Evolutionary conservation across 345 rosid genomes (phyloP), one percentile per base, ranked within the genome.

Genomic region (Syzygium grande): DNA sequence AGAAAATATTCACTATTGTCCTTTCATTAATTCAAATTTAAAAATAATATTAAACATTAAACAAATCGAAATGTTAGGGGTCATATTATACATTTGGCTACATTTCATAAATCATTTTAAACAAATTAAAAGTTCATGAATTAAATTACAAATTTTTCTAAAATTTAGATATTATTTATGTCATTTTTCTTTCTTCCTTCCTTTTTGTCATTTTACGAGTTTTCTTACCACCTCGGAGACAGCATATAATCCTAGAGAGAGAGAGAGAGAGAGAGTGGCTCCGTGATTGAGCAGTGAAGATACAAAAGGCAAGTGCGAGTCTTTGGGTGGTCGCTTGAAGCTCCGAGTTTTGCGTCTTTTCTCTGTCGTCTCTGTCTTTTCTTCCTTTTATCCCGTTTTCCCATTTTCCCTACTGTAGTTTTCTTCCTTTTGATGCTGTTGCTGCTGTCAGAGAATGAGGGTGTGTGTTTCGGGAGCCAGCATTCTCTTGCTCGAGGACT

Each of bases 141-240:
- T 43, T 1, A 43, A 0, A 43, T 5, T 43, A 4, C 43, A 41
- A 3, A 3, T 3, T 1, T 38, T 1, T 3, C 4, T 6, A 41
- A 41, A 4, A 41, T 4, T 41, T 1, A 41, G 5, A 1, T 1
- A 41, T 1, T 41, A 41, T 41, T 1, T 41, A 43, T 43, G 46
- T 43, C 46, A 43, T 23, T 85, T 58, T 58, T 5, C n/a, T n/a
- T n/a, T n/a, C 15, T 15, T 11, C 11, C 4, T 59, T 27, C 11
- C 27, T 59, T 59, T 52, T 52, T 11, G 29, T 77, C 17, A 11
- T 21, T 56, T 17, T 49, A 63, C 63, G 68, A 63, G 34, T 63
- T 34, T 68, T 41, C 25, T 43, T 9, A 34, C 79, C 23, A 6
- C 79, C 79, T 68, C 25, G 79, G 79, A 73, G 80, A 73, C 80